Conservation (phyloP, 2,329 filamentous ascomycete genomes). For the Incumbomyces delicatus region DNA sequence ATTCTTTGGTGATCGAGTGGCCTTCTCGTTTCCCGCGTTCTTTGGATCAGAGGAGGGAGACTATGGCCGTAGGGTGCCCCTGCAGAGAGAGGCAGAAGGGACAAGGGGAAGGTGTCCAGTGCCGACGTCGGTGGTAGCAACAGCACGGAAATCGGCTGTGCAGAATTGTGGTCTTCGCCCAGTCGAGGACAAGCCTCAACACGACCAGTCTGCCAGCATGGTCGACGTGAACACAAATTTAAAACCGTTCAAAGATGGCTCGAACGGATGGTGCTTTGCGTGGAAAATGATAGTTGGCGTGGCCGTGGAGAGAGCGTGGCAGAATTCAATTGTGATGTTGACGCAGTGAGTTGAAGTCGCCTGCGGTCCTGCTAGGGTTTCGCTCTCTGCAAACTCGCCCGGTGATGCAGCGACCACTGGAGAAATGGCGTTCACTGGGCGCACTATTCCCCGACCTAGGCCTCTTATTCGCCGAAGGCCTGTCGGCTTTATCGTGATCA, state of each 20-base stretch:
- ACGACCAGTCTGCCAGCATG: neutral
- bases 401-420: neutral
- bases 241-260: neutral
- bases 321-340: neutral
- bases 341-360: neutral
- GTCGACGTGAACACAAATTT: neutral
- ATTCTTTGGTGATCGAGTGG: constrained; percentile 1
- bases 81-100: no score
- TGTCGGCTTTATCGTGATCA: neutral
- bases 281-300: neutral
- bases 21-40: neutral
- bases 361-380: neutral
- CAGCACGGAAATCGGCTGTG: neutral
- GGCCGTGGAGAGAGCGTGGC: neutral
- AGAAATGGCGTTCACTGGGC: neutral
- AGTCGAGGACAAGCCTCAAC: constrained; percentile 8
- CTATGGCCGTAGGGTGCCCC: neutral
- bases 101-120: no score
- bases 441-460: neutral
- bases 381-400: neutral
- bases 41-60: neutral
- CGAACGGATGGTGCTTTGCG: neutral
- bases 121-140: no score
- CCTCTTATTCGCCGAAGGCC: neutral
- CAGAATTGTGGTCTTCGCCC: neutral